Evolutionary conservation across 2,329 filamentous ascomycete genomes (phyloP), one percentile per base, ranked within the genome.

Genomic region (Neopestalotiopsis sp.): DNA sequence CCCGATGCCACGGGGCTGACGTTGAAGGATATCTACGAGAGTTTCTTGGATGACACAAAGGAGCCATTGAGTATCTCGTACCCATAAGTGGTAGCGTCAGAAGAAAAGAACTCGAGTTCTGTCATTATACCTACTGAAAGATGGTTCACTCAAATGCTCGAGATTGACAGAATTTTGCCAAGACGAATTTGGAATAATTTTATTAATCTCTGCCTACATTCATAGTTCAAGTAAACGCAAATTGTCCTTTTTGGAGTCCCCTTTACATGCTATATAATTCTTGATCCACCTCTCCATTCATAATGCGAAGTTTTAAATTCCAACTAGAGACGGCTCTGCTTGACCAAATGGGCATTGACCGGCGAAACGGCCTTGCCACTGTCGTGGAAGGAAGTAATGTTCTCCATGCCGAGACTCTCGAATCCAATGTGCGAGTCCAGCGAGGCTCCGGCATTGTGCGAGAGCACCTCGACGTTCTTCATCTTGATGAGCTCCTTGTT

Each of bases 1-100:
- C 87, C 86, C 3, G 85, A 87, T 24, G 78, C 88, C 67, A 70
- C 81, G 66, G 79, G 78, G 1, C 80, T 73, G 40, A 76, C 76
- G 2, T 20, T 66, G 14, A 13, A 14, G 9, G 63, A 66, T 42
- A 28, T 66, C 10, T 66, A 56, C 63, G 14, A 66, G 24, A 49
- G 49, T 14, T 57, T 66, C 32, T 4, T 66, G 42, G 49, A 66
- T 57, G 63, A 45, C 32, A n/a, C 42, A 10, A 45, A 64, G 38
- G n/a, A 34, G 59, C 12, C 59, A 52, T n/a, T 52, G 20, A 17
- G 45, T 17, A 20, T 52, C 45, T 52, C 45, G 4, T 52, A 17
- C 14, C 9, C 14, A 2, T 38, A 10, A 38, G 6, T 38, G 45
- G 17, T 9, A 17, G 20, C 45, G 45, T 20, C 7, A 20, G n/a